Base-by-base conservation (phyloP, 805 yeast genomes). In the Suhomyces xylopsoci region DNA sequence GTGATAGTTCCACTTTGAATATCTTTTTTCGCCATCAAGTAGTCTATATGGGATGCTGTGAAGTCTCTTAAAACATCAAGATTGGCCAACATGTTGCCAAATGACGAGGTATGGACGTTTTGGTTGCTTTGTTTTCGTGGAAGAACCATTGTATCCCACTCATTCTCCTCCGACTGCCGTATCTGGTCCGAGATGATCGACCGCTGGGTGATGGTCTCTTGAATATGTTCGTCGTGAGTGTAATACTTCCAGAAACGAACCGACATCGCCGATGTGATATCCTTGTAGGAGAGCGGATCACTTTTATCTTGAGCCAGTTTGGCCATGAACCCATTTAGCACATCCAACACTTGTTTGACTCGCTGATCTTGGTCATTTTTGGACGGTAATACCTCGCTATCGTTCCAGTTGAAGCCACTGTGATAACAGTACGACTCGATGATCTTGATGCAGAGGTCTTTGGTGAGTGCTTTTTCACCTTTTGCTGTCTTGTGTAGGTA, bases 381-480 rank as follows among this genome's bases (percentile, higher is more conserved):
- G 8, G 48, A 38, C 6, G 52, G 51, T 2, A 38, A n/a, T 2
- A 46, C 47, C 4, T 51, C 55, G 6, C 50, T 40, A 7, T 54
- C 58, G 7, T 47, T 45, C 53, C 58, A 52, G 14, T 49, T 51
- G 12, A 49, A 42, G 8, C 56, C 55, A 1, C 46, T 41, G 41
- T 61, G 55, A 54, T 63, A 62, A 51, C 78, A 73, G 50, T 75
- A 73, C 0, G 78, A 63, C 36, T 68, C 67, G 2, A 75, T 62
- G 3, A 75, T 63, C 25, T 63, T 63, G 2, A 68, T 50, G 47
- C 71, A 64, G 24, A 74, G 57, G 9, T 72, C 73, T 45, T 66
- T 69, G 28, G 67, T 64, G 36, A 75, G 55, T 1, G 70, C 71
- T 34, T 49, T 60, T 49, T 71, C 70, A 3, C 79, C 78, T 20